Evolutionary conservation across 768 basidiomycete genomes (phyloP), one percentile per base, ranked within the genome.

Genomic region (Tephrocybe rancida): DNA sequence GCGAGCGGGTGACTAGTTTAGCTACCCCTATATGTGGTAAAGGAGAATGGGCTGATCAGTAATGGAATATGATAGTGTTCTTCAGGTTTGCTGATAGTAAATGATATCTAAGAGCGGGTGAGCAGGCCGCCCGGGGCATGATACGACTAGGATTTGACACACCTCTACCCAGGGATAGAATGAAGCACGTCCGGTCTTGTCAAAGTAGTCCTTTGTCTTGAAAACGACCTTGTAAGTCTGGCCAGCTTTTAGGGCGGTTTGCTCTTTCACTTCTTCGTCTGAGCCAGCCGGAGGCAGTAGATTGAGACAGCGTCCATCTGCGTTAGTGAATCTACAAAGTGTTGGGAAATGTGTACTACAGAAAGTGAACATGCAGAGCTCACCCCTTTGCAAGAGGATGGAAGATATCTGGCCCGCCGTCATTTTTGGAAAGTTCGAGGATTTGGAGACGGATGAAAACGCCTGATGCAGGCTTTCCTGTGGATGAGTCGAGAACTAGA

Each of bases 81-180:
- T 47, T 80, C 67, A 6, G 91, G 86, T 55, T 86, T 80, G 41
- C 78, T 73, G 45, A 95, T 81, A 21, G 76, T 74, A 69, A 97
- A 97, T 1, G 84, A 80, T 58, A 97, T 90, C 94, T 92, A 24
- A 56, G 63, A 55, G 44, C 42, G 25, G n/a, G 6, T 35, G 27
- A 38, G 35, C 18, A n/a, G 25, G 30, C 26, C 44, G 39, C 25
- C 50, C 41, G 19, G 8, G 11, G n/a, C n/a, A 3, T 13, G 27
- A 19, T 16, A 9, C 35, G n/a, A 24, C 8, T 27, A 22, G 26
- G 29, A 18, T 27, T 14, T 9, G 6, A 61, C 76, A 51, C 61
- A 93, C 94, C 81, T 97, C 94, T 5, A 96, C 87, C 80, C 86
- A 87, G 3, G 95, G 95, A 72, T 94, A 96, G 65, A 97, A 96